These are phyloP conservation scores for Umbelopsis sp. DNA, from an alignment of 192 early-diverging fungal genomes.

Conservation along the genomic window DNA sequence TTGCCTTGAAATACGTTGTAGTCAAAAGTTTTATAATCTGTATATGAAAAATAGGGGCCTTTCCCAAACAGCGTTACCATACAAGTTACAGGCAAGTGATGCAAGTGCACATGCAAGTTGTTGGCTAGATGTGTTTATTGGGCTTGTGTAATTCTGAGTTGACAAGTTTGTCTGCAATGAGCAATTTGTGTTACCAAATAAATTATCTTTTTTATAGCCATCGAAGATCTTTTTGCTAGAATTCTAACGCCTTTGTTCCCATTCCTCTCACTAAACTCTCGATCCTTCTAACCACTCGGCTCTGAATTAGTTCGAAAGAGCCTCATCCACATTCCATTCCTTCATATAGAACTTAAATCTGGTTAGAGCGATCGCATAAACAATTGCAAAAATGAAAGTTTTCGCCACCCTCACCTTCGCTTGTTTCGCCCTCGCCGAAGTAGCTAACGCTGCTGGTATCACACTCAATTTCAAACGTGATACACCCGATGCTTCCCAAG, in stretches of 20 bases:
- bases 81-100: not conserved
- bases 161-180: not conserved
- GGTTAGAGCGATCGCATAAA: not conserved
- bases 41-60: not conserved
- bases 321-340: slow-evolving; percentile 6
- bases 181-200: slow-evolving; percentile 12
- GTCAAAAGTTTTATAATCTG: not conserved
- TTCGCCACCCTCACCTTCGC: not conserved
- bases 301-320: not conserved
- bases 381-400: not conserved
- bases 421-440: not conserved
- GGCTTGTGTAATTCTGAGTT: not conserved
- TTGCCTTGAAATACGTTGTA: slow-evolving; percentile 17
- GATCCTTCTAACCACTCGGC: not conserved
- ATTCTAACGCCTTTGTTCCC: not conserved
- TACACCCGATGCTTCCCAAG: not conserved
- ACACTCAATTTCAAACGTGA: slow-evolving; percentile 5
- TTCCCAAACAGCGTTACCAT: not conserved
- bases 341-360: not conserved
- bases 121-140: not conserved
- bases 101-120: not conserved
- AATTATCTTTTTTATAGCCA: slow-evolving; percentile 11
- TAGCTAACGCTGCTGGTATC: not conserved
- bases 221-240: not conserved
- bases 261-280: slow-evolving; percentile 2